Base-by-base conservation (phyloP, 306 rosid species). In the Hippophae rhamnoides region DNA sequence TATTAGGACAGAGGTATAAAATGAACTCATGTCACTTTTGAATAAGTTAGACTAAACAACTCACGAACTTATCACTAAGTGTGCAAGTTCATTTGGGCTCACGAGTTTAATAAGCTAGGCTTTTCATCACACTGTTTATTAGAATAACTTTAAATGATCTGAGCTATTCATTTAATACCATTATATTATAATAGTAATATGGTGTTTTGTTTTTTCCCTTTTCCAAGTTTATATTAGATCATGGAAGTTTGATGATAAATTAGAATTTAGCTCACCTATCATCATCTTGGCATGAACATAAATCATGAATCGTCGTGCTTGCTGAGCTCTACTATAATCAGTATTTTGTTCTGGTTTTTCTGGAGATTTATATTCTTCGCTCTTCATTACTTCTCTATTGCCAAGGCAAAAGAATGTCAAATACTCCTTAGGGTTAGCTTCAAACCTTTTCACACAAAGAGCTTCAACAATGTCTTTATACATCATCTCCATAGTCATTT, bases 381-480 rank as follows among this genome's bases (percentile, higher is more conserved):
- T 41, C 23, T 40, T 53, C 68, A 60, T 67, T 51, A 8, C 70
- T 62, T 80, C 85, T 3, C 70, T 64, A 47, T 78, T 78, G 2
- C 86, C 86, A 13, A 78, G 83, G 72, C 83, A 81, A 65, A 81
- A 74, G 74, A 81, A 81, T 46, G 79, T 26, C 72, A 81, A 72
- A 56, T 78, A 81, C 63, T 81, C 81, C 53, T 49, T 74, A 5
- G 86, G 83, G 48, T 74, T 18, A 52, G 72, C 78, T 41, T 65
- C 58, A 51, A 74, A 43, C 40, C 79, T 74, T 53, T 81, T 81
- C 26, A 57, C 65, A 52, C 72, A 41, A 5, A 81, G 75, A 55
- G 79, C 77, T 7, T 72, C 58, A 44, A 52, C 69, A 9, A 81
- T 60, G 61, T 81, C 86, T 25, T 48, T 72, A 25, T 81, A 81